Base-by-base conservation (phyloP, 2,329 filamentous ascomycete genomes). In the Diaporthe sp. region DNA sequence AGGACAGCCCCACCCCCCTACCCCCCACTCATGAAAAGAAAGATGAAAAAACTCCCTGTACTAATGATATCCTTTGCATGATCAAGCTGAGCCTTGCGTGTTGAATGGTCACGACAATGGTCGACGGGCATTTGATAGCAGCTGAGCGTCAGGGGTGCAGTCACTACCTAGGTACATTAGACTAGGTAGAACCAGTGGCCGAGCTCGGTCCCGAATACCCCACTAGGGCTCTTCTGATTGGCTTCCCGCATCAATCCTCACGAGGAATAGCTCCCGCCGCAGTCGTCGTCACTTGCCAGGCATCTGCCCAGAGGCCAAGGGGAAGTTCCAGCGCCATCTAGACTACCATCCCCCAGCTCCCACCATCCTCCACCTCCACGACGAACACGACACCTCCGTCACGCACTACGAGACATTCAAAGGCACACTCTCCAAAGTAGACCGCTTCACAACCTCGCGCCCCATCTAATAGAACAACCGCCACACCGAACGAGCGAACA, bases 241-340 rank as follows among this genome's bases (percentile, higher is more conserved):
- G 65, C n/a, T 22, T 5, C 17, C 15, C 49, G 6, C 8, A 15
- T 15, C 65, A 42, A 13, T 7, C 49, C 65, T 37, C 28, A 49
- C 42, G 19, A 34, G 42, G 57, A n/a, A 22, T 49, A 69, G 49
- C 49, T 53, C 46, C 34, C 31, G 17, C n/a, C 6, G 34, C 49
- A 31, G 22, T 69, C 65, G 65, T 69, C 65, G 65, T 69, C 65
- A 69, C 65, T 65, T 25, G 49, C 65, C 65, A 69, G 65, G 65
- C 65, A 69, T 42, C 65, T 28, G 34, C 46, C n/a, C 62, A 51
- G 49, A 42, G 34, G 31, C 39, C 59, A 10, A 37, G 39, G 46
- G 61, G 44, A n/a, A 49, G 44, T 34, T 34, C 42, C 34, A 22
- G 17, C n/a, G 53, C 25, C 53, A 19, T 57, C 53, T n/a, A 10